Evolutionary conservation across 116 monocot genomes (phyloP).

Genomic region (Cymodocea nodosa): DNA sequence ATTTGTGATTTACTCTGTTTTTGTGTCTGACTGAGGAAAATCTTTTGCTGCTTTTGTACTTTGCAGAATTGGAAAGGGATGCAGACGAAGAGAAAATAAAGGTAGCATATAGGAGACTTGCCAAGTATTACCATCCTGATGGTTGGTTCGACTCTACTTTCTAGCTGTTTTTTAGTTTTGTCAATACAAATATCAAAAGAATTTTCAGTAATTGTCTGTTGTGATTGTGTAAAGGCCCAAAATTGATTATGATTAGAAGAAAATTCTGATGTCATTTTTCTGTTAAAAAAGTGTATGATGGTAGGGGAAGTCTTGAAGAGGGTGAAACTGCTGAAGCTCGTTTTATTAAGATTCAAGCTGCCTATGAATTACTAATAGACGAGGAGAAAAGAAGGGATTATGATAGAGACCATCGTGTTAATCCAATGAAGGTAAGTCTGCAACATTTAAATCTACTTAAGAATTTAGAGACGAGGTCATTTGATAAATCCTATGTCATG

Average conservation of each 20-base stretch:
- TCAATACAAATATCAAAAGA: too few species aligned
- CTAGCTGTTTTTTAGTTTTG: background rate
- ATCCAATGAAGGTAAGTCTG: constrained; percentile 70
- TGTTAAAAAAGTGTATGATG: constrained; percentile 63
- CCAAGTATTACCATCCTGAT: constrained; percentile 97
- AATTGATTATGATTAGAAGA: too few species aligned
- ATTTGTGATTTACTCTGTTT: background rate
- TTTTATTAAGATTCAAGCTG: constrained; percentile 98
- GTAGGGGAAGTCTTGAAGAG: constrained; percentile 83
- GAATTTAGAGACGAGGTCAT: background rate
- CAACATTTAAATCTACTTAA: background rate
- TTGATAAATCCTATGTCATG: background rate
- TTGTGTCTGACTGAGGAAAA: background rate
- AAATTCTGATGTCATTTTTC: background rate
- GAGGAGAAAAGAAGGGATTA: constrained; percentile 50
- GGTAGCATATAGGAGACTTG: constrained; percentile 69
- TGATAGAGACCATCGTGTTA: constrained; percentile 71
- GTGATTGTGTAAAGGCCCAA: too few species aligned
- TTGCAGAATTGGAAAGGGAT: constrained; percentile 73
- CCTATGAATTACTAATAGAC: constrained; percentile 89
- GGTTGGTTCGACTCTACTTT: constrained; percentile 52
- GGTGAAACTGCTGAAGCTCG: constrained; percentile 97
- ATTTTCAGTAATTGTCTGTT: too few species aligned
- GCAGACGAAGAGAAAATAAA: constrained; percentile 93
- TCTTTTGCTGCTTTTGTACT: background rate